Conservation (phyloP, 1,139 yeast species). For the Blastobotrys aristatus region DNA sequence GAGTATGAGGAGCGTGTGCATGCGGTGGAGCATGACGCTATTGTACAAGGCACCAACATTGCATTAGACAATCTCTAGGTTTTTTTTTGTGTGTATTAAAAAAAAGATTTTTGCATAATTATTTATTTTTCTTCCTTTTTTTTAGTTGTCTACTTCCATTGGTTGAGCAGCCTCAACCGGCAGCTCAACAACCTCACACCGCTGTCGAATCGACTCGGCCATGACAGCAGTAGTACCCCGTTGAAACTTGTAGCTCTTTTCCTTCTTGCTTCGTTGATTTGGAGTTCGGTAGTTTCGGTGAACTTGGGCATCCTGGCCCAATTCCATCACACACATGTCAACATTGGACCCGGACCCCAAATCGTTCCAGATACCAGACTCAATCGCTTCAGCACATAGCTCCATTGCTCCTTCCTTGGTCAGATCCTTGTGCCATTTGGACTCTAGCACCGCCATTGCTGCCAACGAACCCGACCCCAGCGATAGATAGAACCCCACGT, state of each 20-base stretch:
- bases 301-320: constrained; percentile 71
- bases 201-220: constrained; percentile 55
- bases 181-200: constrained; percentile 69
- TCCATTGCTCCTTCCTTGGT: constrained; percentile 83
- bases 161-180: constrained; percentile 36
- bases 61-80: constrained; percentile 43
- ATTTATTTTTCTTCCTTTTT: constrained; percentile 1
- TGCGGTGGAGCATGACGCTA: constrained; percentile 76
- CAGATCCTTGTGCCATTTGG: constrained; percentile 75
- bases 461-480: constrained; percentile 98
- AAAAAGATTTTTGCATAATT: constrained; percentile 13
- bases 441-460: constrained; percentile 95
- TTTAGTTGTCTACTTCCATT: constrained; percentile 64
- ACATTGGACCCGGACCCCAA: constrained; percentile 98
- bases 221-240: constrained; percentile 89
- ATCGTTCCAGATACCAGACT: constrained; percentile 98
- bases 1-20: constrained; percentile 84
- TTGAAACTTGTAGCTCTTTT: constrained; percentile 73
- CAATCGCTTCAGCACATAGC: constrained; percentile 87
- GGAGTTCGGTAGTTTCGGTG: constrained; percentile 88
- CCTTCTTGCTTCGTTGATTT: constrained; percentile 77
- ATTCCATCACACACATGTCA: constrained; percentile 93
- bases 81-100: not conserved
- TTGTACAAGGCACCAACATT: constrained; percentile 79
- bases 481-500: constrained; percentile 86